A percentile compares a stretch with the other conserved stretches of the same genome.
Conservation (phyloP, 164 flowering plant species). For the Kingdonia uniflora region DNA sequence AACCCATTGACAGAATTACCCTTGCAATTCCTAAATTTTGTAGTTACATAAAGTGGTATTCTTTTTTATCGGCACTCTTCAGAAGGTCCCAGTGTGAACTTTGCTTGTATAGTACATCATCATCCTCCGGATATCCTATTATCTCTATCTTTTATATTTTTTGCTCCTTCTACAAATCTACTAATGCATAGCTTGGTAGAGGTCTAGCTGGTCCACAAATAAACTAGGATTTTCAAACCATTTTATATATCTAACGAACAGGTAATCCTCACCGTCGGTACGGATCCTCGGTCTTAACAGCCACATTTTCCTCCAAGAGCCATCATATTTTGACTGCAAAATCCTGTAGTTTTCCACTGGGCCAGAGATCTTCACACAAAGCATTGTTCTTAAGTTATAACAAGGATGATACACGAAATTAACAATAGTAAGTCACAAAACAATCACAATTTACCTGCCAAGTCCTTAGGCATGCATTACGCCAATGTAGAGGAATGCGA, state of each 20-base stretch:
- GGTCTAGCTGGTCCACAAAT: too few relatives aligned
- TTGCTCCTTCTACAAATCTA: background rate
- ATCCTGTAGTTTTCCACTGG: constrained; percentile 66
- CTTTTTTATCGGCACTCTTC: too few relatives aligned
- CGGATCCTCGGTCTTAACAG: constrained; percentile 84
- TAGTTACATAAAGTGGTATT: too few relatives aligned
- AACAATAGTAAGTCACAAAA: background rate
- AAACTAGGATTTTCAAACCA: too few relatives aligned
- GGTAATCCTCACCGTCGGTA: constrained; percentile 63
- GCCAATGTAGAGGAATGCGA: constrained; percentile 88
- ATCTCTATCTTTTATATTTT: background rate
- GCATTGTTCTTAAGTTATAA: background rate
- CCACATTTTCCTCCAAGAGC: constrained; percentile 99
- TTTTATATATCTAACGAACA: background rate
- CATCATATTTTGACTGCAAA: constrained; percentile 62
- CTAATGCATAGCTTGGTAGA: too few relatives aligned
- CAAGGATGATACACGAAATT: background rate
- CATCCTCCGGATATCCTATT: too few relatives aligned
- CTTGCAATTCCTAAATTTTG: too few relatives aligned
- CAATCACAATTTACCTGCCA: constrained; percentile 62
- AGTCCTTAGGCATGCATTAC: constrained; percentile 80
- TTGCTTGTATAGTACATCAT: too few relatives aligned
- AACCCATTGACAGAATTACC: too few relatives aligned
- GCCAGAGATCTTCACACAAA: constrained; percentile 54
- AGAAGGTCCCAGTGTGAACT: too few relatives aligned